Evolutionary conservation across 148 eudicot genomes (phyloP).

Genomic region (Amaranthus palmeri): DNA sequence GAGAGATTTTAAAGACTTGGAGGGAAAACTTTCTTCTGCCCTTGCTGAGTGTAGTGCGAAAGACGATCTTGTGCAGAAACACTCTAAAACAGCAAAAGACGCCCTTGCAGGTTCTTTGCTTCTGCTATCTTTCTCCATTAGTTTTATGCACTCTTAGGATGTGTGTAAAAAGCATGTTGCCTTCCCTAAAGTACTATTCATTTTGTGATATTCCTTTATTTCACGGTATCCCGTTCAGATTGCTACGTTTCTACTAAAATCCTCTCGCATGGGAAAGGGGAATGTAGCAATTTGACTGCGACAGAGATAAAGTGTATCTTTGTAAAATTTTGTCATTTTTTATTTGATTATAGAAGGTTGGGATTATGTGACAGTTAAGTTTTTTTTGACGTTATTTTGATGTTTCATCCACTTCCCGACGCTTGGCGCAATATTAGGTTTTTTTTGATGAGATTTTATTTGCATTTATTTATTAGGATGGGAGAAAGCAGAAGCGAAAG

Average conservation of each 20-base stretch:
- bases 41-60: slow-evolving; percentile 56
- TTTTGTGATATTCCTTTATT: too few species aligned
- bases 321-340: too few species aligned
- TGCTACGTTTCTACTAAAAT: too few species aligned
- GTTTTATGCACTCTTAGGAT: too few species aligned
- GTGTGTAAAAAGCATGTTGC: too few species aligned
- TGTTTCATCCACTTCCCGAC: not conserved
- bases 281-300: too few species aligned
- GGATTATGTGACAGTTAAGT: too few species aligned
- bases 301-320: too few species aligned
- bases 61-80: slow-evolving; percentile 58
- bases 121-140: not conserved
- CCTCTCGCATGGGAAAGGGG: too few species aligned
- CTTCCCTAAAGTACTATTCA: too few species aligned
- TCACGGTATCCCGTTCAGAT: too few species aligned
- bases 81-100: slow-evolving; percentile 75
- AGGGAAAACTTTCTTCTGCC: slow-evolving; percentile 56
- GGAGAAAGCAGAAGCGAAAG: slow-evolving; percentile 81
- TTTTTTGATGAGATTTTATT: not conserved
- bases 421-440: not conserved
- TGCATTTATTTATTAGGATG: slow-evolving; percentile 40
- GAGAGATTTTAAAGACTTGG: slow-evolving; percentile 45
- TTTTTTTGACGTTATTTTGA: not conserved
- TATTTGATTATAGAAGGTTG: too few species aligned
- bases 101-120: slow-evolving; percentile 62